Evolutionary conservation across 441 rosid genomes (phyloP), one percentile per base, ranked within the genome.

Genomic region (Croton laevigatus): DNA sequence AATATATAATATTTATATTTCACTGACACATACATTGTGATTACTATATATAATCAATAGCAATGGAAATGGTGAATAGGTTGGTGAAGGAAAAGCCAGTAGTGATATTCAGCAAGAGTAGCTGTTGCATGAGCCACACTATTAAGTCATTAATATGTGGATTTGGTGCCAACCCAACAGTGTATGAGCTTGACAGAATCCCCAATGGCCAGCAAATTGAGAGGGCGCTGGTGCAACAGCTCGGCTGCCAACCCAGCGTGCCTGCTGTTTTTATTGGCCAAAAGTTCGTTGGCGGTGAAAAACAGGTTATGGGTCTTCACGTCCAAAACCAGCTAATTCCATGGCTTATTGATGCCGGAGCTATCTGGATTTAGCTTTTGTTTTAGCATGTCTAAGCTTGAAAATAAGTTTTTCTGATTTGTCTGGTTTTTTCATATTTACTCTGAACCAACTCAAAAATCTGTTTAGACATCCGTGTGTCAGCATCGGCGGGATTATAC

Each of bases 191-290:
- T 1, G 89, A 89, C 23, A 77, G 78, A 68, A 60, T 86, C 19
- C 81, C 89, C 0, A 79, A 83, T 40, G 93, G 96, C 4, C 73
- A 72, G 62, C 88, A 81, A 64, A 75, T 90, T 0, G 96, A 85
- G 63, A 80, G 81, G 71, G 86, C 86, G 57, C 77, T 91, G 68
- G 64, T 74, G 55, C 89, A 85, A 70, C 77, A 85, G 70, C 77
- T 77, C 32, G 91, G 94, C 3, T 84, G 87, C 51, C 83, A 75
- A 48, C 91, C 87, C 0, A 85, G 81, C 45, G 90, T 89, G 20
- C 97, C 97, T 5, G 87, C 86, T 10, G 89, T 89, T 76, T 91
- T 87, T 86, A 88, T 91, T 38, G 92, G 88, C 14, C 81, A 89
- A 68, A 84, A 81, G 73, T 60, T 91, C 1, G 73, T 88, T 9